phyloP scores from a whole-genome alignment of 192 early-diverging fungal species.

The Coemansia sp. region DNA sequence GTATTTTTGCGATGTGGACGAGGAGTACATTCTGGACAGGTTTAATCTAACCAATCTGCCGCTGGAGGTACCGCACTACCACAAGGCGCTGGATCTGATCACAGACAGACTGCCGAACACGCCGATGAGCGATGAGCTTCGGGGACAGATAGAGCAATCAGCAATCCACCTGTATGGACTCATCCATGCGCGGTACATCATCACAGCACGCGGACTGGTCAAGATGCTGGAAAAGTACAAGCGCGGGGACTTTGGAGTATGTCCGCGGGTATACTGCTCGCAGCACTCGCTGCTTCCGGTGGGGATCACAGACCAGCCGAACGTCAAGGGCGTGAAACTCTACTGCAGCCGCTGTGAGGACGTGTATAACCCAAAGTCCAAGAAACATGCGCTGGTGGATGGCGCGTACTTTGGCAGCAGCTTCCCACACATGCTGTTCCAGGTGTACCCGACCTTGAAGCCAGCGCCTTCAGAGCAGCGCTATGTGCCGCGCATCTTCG shows the following conservation, averaged over 20 bases:
- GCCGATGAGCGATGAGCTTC: conserved; percentile 60
- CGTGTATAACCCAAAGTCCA: conserved; percentile 90
- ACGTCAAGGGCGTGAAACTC: conserved; percentile 84
- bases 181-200: conserved; percentile 97
- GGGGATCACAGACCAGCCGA: conserved; percentile 85
- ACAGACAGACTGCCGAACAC: conserved; percentile 64
- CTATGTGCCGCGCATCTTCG: conserved; percentile 93
- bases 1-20: conserved; percentile 98
- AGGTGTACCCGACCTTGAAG: conserved; percentile 81
- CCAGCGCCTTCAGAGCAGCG: conserved; percentile 78
- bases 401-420: conserved; percentile 97
- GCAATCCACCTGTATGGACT: conserved; percentile 95
- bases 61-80: conserved; percentile 88
- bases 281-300: conserved; percentile 88
- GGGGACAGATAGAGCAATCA: conserved; percentile 82
- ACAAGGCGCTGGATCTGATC: conserved; percentile 89
- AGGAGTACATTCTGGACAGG: conserved; percentile 94
- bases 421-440: conserved; percentile 95
- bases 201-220: conserved; percentile 85
- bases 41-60: conserved; percentile 97
- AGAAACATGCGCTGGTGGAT: conserved; percentile 83
- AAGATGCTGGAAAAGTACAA: conserved; percentile 98
- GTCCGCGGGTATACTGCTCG: conserved; percentile 91
- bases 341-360: conserved; percentile 98
- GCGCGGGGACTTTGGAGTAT: conserved; percentile 93